Evolutionary conservation across 2,329 filamentous ascomycete species (phyloP), one percentile per base, ranked within the genome.

Genomic region (Colletotrichum eleusines): DNA sequence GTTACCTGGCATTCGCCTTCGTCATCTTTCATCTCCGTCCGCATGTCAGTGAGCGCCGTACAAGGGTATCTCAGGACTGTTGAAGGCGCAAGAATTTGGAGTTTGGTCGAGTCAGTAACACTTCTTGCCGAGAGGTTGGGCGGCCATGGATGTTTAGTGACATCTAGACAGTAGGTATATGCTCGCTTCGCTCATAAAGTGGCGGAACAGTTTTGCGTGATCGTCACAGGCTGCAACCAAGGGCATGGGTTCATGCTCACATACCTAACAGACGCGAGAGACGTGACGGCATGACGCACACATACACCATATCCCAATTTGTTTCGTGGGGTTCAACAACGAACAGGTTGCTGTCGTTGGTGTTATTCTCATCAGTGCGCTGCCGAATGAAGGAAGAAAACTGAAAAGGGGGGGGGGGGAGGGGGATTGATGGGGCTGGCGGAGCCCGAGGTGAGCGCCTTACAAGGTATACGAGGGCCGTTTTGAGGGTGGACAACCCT

Each of bases 361-460:
- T 48, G 23, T 23, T 23, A 26, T 14, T 16, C 6, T 55, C 31
- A n/a, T 16, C 7, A 11, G 35, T 8, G 38, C 18, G 5, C 26
- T 16, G 46, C 20, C 28, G 33, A 53, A 28, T 38, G n/a, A 35
- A 26, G 33, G 16, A n/a, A 26, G 31, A 12, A n/a, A n/a, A n/a
- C n/a, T 28, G 20, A 18, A 16, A 9, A 20, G n/a, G 14, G n/a
- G n/a, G n/a, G n/a, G n/a, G n/a, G n/a, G n/a, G n/a, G n/a, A n/a
- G n/a, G n/a, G n/a, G n/a, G n/a, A n/a, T 26, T 38, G 26, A 42
- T 48, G 48, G 67, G 26, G 20, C 40, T 31, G 28, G 33, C 63
- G 63, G 67, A 67, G 63, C 63, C 67, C 48, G 58, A 23, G 61
- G 42, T 14, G 31, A 54, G 50, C 50, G 67, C 23, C 46, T 20